Conservation (phyloP, 2,329 filamentous ascomycete species). For the Zymoseptoria pseudotritici region DNA sequence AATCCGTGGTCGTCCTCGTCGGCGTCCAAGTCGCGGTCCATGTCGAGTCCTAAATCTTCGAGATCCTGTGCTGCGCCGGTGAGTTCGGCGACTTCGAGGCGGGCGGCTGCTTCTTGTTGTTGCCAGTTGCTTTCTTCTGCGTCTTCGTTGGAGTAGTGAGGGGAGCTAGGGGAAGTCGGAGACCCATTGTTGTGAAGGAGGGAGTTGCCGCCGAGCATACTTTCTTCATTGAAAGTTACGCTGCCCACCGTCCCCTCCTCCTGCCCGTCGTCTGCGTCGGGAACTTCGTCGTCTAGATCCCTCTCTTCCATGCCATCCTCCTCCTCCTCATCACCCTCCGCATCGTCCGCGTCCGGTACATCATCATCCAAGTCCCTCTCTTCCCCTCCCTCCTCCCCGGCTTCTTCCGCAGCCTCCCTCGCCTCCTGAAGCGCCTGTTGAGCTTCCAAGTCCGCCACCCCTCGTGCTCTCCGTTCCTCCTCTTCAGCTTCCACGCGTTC, state of each 20-base stretch:
- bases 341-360: constrained; percentile 29
- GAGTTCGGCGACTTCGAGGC: constrained; percentile 42
- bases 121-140: constrained; percentile 35
- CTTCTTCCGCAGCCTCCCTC: constrained; percentile 25
- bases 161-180: neutral
- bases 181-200: constrained; percentile 9
- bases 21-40: neutral
- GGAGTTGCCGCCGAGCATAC: constrained; percentile 40
- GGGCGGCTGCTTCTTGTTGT: constrained; percentile 36
- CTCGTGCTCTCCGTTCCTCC: constrained; percentile 61
- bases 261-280: constrained; percentile 43
- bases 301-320: constrained; percentile 35
- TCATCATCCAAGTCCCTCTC: constrained; percentile 47
- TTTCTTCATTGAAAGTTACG: constrained; percentile 43
- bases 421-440: constrained; percentile 53
- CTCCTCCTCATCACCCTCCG: constrained; percentile 45
- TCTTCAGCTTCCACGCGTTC: constrained; percentile 82
- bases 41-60: constrained; percentile 35
- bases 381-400: constrained; percentile 34
- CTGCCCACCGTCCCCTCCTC: constrained; percentile 35
- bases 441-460: constrained; percentile 64
- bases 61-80: constrained; percentile 42
- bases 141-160: constrained; percentile 31
- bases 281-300: constrained; percentile 61
- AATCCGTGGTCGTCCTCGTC: constrained; percentile 42